These are phyloP conservation scores for Dioszegia aurantiaca DNA, from an alignment of 768 basidiomycete species.

Conservation along the genomic window DNA sequence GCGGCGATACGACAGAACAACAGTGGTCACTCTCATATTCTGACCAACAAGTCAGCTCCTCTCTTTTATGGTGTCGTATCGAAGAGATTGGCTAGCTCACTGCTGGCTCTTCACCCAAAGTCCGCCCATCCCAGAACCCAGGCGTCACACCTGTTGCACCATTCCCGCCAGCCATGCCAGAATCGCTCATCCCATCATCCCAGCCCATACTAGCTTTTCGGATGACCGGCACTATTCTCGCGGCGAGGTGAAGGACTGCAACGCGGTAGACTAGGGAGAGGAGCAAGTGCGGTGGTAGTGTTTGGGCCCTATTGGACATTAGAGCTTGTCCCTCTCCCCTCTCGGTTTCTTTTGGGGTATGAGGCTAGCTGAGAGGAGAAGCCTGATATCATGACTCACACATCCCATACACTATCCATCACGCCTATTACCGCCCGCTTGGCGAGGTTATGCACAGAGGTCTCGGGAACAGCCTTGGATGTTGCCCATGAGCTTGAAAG, in stretches of 20 bases:
- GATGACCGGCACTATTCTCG: slow-evolving; percentile 51
- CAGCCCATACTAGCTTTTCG: slow-evolving; percentile 44
- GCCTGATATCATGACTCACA: slow-evolving; percentile 13
- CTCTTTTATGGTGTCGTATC: neutral
- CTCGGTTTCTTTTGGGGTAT: too few species aligned
- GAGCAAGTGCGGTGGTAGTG: slow-evolving; percentile 47
- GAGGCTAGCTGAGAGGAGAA: too few species aligned
- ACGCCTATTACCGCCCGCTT: slow-evolving; percentile 19
- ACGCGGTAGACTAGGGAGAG: slow-evolving; percentile 51
- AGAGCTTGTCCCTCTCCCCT: neutral
- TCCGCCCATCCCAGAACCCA: slow-evolving; percentile 49
- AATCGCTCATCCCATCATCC: slow-evolving; percentile 38
- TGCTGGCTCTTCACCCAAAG: slow-evolving; percentile 46
- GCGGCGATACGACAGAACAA: slow-evolving; percentile 50
- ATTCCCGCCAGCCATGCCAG: slow-evolving; percentile 6
- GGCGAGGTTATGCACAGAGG: slow-evolving; percentile 20
- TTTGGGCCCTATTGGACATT: slow-evolving; percentile 22
- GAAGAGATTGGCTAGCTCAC: slow-evolving; percentile 25
- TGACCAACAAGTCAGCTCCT: slow-evolving; percentile 15
- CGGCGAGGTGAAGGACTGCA: slow-evolving; percentile 50
- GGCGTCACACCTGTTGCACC: slow-evolving; percentile 10
- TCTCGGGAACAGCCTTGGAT: slow-evolving; percentile 16
- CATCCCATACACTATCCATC: slow-evolving; percentile 21
- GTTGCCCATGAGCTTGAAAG: slow-evolving; percentile 23
- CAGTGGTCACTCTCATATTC: slow-evolving; percentile 50